These are phyloP conservation scores for Silene conica DNA, from an alignment of 148 eudicot genomes.

Conservation along the genomic window DNA sequence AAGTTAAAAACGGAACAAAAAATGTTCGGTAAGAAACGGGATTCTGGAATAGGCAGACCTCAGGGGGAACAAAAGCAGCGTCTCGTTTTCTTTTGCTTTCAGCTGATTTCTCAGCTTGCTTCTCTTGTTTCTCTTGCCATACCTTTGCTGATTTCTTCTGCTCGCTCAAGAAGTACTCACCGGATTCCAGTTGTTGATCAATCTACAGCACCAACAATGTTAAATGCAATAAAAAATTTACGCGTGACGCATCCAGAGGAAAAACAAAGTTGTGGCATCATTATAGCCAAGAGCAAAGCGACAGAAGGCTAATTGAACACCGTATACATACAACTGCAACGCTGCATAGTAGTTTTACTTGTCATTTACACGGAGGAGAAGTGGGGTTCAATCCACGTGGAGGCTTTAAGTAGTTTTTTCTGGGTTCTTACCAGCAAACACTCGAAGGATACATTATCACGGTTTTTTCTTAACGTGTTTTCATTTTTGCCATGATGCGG, in stretches of 20 bases:
- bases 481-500: background rate
- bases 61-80: slow-evolving; percentile 75
- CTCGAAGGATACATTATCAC: no score
- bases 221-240: background rate
- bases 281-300: background rate
- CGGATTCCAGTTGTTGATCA: slow-evolving; percentile 78
- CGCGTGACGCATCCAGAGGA: background rate
- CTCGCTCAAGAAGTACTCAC: slow-evolving; percentile 84
- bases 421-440: no score
- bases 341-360: no score
- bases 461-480: no score
- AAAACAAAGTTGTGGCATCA: background rate
- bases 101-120: slow-evolving; percentile 72
- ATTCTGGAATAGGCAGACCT: slow-evolving; percentile 35
- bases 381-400: no score
- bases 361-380: no score
- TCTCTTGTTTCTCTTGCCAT: slow-evolving; percentile 79
- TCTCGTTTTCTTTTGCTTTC: slow-evolving; percentile 72
- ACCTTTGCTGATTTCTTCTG: slow-evolving; percentile 69
- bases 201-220: slow-evolving; percentile 31
- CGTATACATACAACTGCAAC: no score
- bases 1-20: no score
- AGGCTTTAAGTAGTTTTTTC: no score
- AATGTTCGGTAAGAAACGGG: no score
- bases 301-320: no score